Percentiles rank a stretch among this genome's conserved stretches.
These are phyloP conservation scores for Ophiostoma himal-ulmi DNA, from an alignment of 2,329 filamentous ascomycete species.

Conservation along the genomic window DNA sequence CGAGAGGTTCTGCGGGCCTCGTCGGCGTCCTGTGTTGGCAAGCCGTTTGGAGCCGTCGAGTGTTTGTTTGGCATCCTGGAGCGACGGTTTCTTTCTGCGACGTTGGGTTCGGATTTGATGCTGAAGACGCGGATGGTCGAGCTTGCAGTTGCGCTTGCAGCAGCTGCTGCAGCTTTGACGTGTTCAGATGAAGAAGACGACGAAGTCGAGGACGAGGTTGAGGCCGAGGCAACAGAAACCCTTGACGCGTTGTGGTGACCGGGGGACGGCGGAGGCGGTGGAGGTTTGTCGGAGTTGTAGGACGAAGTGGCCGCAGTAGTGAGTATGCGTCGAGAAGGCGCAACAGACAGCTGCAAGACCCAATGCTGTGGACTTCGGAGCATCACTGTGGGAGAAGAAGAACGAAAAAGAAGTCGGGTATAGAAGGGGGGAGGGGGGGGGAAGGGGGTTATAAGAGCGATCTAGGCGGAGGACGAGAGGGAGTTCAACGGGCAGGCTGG, in stretches of 20 bases:
- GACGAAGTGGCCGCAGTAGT: slow-evolving; percentile 24
- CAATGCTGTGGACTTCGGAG: slow-evolving; percentile 25
- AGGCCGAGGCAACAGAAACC: neutral
- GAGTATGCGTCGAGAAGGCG: slow-evolving; percentile 26
- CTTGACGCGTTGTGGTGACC: neutral
- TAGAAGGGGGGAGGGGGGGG: neutral
- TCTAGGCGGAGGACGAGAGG: neutral
- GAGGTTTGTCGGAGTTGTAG: slow-evolving; percentile 20
- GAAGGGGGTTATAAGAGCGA: slow-evolving; percentile 9
- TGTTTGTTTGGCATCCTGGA: neutral
- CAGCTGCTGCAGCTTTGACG: slow-evolving; percentile 12
- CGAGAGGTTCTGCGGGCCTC: neutral
- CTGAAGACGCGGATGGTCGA: slow-evolving; percentile 21
- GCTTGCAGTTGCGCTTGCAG: slow-evolving; percentile 6
- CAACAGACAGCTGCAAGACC: slow-evolving; percentile 27
- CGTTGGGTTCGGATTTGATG: slow-evolving; percentile 22
- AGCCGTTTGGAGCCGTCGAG: neutral
- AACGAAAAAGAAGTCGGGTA: neutral
- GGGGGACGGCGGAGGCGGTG: slow-evolving; percentile 12
- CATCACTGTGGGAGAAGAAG: slow-evolving; percentile 22
- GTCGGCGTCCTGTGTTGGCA: neutral
- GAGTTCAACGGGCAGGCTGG: neutral
- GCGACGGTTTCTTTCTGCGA: slow-evolving; percentile 17
- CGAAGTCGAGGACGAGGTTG: neutral
- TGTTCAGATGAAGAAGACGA: neutral